Conservation (phyloP, 2,329 filamentous ascomycete genomes). For the Pleoardoris graminearum region DNA sequence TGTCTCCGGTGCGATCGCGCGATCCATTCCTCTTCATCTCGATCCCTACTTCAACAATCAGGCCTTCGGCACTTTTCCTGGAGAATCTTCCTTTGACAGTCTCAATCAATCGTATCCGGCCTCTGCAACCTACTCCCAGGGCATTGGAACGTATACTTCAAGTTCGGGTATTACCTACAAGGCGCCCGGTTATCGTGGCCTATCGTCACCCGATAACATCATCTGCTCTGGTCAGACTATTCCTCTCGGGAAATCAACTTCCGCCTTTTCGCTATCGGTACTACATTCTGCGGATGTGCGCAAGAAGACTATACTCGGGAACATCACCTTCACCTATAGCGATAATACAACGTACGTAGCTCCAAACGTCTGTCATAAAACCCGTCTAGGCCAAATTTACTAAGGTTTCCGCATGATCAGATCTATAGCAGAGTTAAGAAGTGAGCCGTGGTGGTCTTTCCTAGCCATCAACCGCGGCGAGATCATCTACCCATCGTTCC, state of each 20-base stretch:
- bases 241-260: conserved; percentile 28
- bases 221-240: conserved; percentile 50
- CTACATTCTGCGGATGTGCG: conserved; percentile 50
- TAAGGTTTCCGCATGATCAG: neutral
- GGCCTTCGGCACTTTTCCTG: conserved; percentile 51
- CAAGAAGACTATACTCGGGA: conserved; percentile 45
- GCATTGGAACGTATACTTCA: conserved; percentile 45
- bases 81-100: conserved; percentile 53
- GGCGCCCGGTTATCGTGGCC: conserved; percentile 48
- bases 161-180: conserved; percentile 49
- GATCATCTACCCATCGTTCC: conserved; percentile 49
- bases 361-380: neutral
- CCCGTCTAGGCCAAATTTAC: neutral
- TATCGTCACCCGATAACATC: conserved; percentile 47
- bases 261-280: conserved; percentile 51
- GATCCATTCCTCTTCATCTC: conserved; percentile 31
- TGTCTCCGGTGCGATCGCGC: neutral
- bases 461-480: conserved; percentile 53
- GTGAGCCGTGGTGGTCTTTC: conserved; percentile 51
- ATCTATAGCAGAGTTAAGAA: conserved; percentile 49
- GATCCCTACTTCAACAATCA: conserved; percentile 53
- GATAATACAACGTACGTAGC: conserved; percentile 44
- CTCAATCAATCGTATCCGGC: conserved; percentile 50
- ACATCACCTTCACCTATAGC: conserved; percentile 49
- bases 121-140: conserved; percentile 17